Base-by-base conservation (phyloP, 1,284 basidiomycete genomes). In the Ganoderma resinaceum region DNA sequence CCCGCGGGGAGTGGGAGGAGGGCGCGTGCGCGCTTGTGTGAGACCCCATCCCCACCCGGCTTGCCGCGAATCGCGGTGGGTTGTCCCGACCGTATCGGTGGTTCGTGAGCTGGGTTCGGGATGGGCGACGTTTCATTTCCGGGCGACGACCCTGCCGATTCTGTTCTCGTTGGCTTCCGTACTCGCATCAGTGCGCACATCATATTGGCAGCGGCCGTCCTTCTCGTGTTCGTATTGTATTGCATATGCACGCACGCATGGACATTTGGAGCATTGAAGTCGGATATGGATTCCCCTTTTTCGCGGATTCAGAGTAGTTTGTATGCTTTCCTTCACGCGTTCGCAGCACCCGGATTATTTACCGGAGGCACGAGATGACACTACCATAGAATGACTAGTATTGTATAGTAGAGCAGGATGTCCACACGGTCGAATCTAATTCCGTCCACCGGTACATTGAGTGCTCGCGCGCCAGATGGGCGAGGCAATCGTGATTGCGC, bases 1-100 rank as follows among this genome's bases (percentile, higher is more conserved):
- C 82, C 43, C 83, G 82, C 75, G 80, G 77, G 26, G 89, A 89
- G 63, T 93, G 91, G 91, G 84, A 90, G 53, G 85, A 80, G 68
- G 86, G 86, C 49, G 85, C 77, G 37, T 75, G 76, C 67, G 74
- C 75, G 65, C 73, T 79, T 40, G 77, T 70, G 57, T 78, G 66
- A 73, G 53, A 60, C 52, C 57, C 52, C 31, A 60, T 40, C 26
- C 23, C 49, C 9, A 38, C 37, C 37, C 9, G 29, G 26, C 26
- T 29, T 52, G 52, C 52, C 31, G 52, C 26, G 49, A 52, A 38
- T 38, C 37, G 37, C 37, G 37, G 11, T 29, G 49, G 6, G 7
- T 23, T 52, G 14, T 12, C 23, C 49, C 52, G 52, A 18, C 52
- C 23, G 52, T 33, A 16, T 55, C 29, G 52, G 52, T 55, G 26